A percentile compares a stretch with the other conserved stretches of the same genome.
Evolutionary conservation across 2,329 filamentous ascomycete genomes (phyloP).

Genomic region (Paracoccidioides brasiliensis): DNA sequence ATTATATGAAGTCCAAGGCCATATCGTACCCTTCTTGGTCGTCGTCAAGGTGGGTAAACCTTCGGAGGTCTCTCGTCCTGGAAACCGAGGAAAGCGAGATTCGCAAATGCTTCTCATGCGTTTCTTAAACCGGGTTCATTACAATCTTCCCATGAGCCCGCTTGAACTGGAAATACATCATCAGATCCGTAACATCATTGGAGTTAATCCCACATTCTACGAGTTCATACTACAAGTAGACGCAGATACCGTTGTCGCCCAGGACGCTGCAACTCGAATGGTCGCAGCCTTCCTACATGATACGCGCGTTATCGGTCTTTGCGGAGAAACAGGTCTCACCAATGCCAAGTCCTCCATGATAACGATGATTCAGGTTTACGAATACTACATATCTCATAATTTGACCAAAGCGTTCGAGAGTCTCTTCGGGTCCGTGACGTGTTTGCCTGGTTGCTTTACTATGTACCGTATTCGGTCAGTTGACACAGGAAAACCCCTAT

Average conservation of each 20-base stretch:
- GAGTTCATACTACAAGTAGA: constrained; percentile 95
- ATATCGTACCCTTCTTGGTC: constrained; percentile 95
- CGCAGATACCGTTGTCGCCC: constrained; percentile 86
- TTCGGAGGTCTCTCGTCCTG: constrained; percentile 60
- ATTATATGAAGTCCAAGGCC: constrained; percentile 91
- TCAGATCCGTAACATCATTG: constrained; percentile 96
- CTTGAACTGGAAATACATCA: constrained; percentile 97
- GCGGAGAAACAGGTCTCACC: constrained; percentile 83
- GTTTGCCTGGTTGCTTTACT: constrained; percentile 94
- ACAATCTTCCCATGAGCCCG: constrained; percentile 91
- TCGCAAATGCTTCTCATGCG: constrained; percentile 98
- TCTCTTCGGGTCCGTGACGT: constrained; percentile 93
- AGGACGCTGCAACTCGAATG: constrained; percentile 82
- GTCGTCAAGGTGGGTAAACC: constrained; percentile 89
- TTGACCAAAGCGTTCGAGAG: constrained; percentile 93
- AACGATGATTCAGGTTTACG: constrained; percentile 99
- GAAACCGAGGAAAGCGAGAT: constrained; percentile 98
- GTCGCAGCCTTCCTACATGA: constrained; percentile 84
- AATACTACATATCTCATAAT: constrained; percentile 99
- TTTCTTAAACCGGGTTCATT: constrained; percentile 97
- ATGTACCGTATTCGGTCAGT: constrained; percentile 97
- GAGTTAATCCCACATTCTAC: constrained; percentile 96
- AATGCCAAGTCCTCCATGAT: constrained; percentile 89
- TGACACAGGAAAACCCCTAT: constrained; percentile 88
- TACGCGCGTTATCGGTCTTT: constrained; percentile 83